Evolutionary conservation across 2,329 filamentous ascomycete genomes (phyloP).

Genomic region (Bipolaris cookei): DNA sequence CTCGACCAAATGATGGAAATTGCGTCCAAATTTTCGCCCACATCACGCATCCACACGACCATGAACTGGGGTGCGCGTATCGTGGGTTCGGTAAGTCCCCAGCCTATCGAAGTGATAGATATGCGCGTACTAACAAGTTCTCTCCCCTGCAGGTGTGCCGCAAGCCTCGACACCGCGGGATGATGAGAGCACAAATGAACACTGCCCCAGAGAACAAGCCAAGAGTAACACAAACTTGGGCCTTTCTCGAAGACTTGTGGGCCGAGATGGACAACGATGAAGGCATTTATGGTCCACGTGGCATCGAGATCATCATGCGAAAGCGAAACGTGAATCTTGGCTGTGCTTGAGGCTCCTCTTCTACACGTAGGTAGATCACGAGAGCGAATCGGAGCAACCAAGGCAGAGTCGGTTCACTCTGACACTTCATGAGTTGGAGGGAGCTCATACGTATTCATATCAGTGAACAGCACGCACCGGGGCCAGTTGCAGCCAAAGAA

Average conservation of each 20-base stretch:
- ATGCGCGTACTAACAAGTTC: neutral
- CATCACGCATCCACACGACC: slow-evolving; percentile 2
- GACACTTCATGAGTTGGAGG: no score
- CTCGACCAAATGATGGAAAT: neutral
- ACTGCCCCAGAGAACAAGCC: neutral
- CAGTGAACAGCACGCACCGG: no score
- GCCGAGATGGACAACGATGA: slow-evolving; percentile 5
- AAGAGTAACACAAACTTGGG: neutral
- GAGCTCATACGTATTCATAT: no score
- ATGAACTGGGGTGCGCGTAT: slow-evolving; percentile 4
- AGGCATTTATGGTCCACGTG: slow-evolving; percentile 4
- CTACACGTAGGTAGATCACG: no score
- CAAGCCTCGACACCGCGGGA: neutral
- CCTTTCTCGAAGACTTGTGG: slow-evolving; percentile 4
- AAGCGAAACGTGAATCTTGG: neutral
- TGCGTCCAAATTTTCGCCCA: neutral
- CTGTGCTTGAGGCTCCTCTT: neutral
- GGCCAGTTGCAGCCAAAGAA: no score
- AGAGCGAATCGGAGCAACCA: no score
- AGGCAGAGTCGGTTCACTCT: no score
- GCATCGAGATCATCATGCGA: slow-evolving; percentile 6
- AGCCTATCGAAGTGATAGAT: neutral
- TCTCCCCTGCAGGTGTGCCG: slow-evolving; percentile 1
- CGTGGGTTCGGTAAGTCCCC: neutral
- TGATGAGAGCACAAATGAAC: slow-evolving; percentile 1